Base-by-base conservation (phyloP, 179 eudicot genomes). In the Actinidia chinensis region DNA sequence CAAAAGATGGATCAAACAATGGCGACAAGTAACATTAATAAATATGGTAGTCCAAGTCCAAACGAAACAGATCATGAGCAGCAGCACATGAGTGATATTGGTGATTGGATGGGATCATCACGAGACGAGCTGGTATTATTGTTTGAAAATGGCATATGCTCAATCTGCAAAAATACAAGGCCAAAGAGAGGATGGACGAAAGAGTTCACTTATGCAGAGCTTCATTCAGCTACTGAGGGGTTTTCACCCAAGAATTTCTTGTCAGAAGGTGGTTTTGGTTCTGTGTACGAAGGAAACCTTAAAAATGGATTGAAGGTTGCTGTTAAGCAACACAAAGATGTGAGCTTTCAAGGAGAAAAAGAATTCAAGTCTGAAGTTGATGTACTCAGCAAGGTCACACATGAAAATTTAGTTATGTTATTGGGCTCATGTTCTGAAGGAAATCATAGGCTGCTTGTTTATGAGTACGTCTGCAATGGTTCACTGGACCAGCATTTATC, bases 391-490 rank as follows among this genome's bases (percentile, higher is more conserved):
- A 78, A 59, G 50, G 20, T 50, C 44, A 71, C 70, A 23, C 67
- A 78, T 56, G 13, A 78, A 70, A 78, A 78, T 71, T 68, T 78
- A 70, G 75, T 59, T 33, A 59, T 71, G 74, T 15, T 78, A 20
- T 36, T 78, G 55, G 81, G 81, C 22, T 43, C 60, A 8, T 60
- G 76, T 60, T 46, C 46, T 4, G 81, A 78, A 44, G 43, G 46
- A 71, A 60, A 23, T 70, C 76, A 48, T 11, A 71, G 69, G 25
- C 50, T 71, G 69, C 64, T 78, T 40, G 81, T 71, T 10, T 70
- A 58, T 15, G 76, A 78, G 70, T 78, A 43, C 12, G 76, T 73
- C 36, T 70, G 81, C 81, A 59, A 70, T 70, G 81, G 81, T 22
- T 44, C 81, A 17, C 76, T 78, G 5, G 70, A 78, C 14, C 68